phyloP scores from a whole-genome alignment of 1,284 basidiomycete genomes.

The Nidula niveotomentosa region DNA sequence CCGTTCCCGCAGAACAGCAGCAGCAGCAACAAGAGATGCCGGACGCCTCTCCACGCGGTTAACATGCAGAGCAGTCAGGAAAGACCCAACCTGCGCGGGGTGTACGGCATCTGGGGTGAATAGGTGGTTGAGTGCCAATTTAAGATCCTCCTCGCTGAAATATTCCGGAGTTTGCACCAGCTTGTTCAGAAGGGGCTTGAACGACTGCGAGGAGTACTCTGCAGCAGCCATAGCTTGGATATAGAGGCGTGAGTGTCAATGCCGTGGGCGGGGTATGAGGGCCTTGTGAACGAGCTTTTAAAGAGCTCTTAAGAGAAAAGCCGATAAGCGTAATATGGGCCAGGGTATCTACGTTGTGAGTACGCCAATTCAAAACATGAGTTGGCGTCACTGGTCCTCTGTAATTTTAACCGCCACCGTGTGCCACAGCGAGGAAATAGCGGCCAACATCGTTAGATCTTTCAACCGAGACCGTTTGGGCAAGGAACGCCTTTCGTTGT shows the following conservation, averaged over 20 bases:
- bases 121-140: conserved; percentile 69
- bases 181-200: conserved; percentile 75
- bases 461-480: no score
- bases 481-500: no score
- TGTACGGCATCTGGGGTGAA: conserved; percentile 64
- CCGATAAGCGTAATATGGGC: no score
- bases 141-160: conserved; percentile 74
- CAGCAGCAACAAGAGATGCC: conserved; percentile 77
- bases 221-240: conserved; percentile 6
- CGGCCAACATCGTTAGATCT: no score
- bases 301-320: no score
- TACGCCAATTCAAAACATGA: no score
- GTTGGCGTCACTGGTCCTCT: no score
- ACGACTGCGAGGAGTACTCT: conserved; percentile 50
- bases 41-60: conserved; percentile 74
- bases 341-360: no score
- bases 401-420: no score
- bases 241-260: conserved; percentile 5
- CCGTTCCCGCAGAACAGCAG: conserved; percentile 67
- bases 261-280: background rate
- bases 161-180: conserved; percentile 77
- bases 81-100: conserved; percentile 79
- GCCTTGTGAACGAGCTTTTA: background rate
- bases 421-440: no score
- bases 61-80: conserved; percentile 80